phyloP scores from a whole-genome alignment of 192 early-diverging fungal species.

The Chytriomyces hyalinus region DNA sequence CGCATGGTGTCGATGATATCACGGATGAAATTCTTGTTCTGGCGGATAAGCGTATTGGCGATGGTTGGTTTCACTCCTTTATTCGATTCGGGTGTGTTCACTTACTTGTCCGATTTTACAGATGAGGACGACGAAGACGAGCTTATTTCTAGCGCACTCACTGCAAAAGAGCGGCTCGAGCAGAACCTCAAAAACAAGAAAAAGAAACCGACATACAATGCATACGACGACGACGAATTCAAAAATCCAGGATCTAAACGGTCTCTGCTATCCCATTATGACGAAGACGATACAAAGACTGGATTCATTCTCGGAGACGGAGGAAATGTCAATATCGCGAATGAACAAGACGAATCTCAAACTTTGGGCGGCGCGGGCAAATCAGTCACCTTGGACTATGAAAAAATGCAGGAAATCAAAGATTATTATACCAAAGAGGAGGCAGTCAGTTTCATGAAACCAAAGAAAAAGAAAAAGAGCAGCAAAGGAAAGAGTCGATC shows the following conservation, averaged over 20 bases:
- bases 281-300: conserved; percentile 66
- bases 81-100: not conserved
- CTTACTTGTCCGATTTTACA: not conserved
- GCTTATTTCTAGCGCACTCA: conserved; percentile 70
- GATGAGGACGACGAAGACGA: conserved; percentile 70
- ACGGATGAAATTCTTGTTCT: conserved; percentile 84
- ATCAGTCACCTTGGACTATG: conserved; percentile 52
- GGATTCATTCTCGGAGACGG: conserved; percentile 62
- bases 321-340: conserved; percentile 48
- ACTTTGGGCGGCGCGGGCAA: conserved; percentile 42
- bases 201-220: conserved; percentile 68
- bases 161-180: conserved; percentile 67
- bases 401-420: conserved; percentile 65
- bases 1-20: conserved; percentile 72
- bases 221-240: conserved; percentile 76
- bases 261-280: conserved; percentile 76
- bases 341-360: conserved; percentile 47
- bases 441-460: conserved; percentile 72
- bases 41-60: conserved; percentile 79
- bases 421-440: conserved; percentile 94
- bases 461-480: conserved; percentile 73
- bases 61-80: conserved; percentile 40
- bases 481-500: conserved; percentile 8
- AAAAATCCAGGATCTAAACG: conserved; percentile 49
- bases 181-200: conserved; percentile 80